These are phyloP conservation scores for Pseudogymnoascus sp. DNA, from an alignment of 2,329 filamentous ascomycete genomes.

Conservation along the genomic window DNA sequence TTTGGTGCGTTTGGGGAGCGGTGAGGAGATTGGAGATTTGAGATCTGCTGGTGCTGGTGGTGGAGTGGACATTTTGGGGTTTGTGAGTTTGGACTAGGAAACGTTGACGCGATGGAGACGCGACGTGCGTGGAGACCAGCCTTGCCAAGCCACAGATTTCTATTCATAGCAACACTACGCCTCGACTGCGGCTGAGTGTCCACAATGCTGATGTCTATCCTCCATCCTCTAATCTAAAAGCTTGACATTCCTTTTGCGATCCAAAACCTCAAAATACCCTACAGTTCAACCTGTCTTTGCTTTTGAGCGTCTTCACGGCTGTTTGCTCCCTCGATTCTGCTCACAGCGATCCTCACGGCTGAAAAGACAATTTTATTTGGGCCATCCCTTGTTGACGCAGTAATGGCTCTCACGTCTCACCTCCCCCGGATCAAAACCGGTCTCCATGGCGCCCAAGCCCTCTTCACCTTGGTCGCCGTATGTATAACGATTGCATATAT, in stretches of 20 bases:
- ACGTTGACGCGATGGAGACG: background rate
- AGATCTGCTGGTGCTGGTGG: background rate
- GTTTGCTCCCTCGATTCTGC: background rate
- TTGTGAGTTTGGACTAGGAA: background rate
- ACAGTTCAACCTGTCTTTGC: background rate
- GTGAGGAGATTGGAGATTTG: slow-evolving; percentile 23
- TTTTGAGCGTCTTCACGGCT: background rate
- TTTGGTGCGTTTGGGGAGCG: slow-evolving; percentile 24
- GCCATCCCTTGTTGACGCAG: slow-evolving; percentile 6
- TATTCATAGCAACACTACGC: no score
- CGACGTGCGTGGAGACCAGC: background rate
- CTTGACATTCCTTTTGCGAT: background rate
- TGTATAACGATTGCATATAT: slow-evolving; percentile 52
- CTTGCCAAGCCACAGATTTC: no score
- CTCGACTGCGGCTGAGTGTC: no score
- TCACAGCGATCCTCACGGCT: background rate
- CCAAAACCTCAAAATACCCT: background rate
- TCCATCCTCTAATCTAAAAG: background rate
- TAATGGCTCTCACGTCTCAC: slow-evolving; percentile 1
- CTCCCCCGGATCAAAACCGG: slow-evolving; percentile 40
- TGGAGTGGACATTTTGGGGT: slow-evolving; percentile 8
- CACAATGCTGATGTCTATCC: background rate
- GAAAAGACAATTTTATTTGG: background rate
- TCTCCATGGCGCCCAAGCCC: slow-evolving; percentile 48
- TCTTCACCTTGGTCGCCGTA: slow-evolving; percentile 49